Evolutionary conservation across 805 yeast genomes (phyloP), one percentile per base, ranked within the genome.

Genomic region (Osmozyma mogii): DNA sequence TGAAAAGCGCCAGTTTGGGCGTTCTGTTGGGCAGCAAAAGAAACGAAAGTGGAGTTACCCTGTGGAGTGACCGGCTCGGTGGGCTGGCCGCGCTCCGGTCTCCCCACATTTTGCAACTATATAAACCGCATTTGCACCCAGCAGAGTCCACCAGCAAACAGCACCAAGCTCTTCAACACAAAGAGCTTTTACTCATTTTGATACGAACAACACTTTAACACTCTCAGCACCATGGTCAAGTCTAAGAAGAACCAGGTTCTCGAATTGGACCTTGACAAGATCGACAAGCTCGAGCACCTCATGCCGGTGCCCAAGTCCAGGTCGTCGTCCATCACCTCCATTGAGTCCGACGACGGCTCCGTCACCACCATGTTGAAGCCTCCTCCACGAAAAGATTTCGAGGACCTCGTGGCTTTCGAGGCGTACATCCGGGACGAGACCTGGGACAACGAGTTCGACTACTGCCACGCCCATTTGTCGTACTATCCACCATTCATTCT

Each of bases 401-500:
- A 81, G 27, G 78, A 72, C 30, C 55, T 81, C 36, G 62, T 61
- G 12, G 65, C 72, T 11, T 81, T 81, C 47, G 84, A 77, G 47
- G 62, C 66, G 15, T 81, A 63, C 51, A 60, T 81, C 35, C 68
- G 75, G 46, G 83, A 77, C 49, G 88, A 79, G 47, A 72, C 81
- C 3, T 78, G 83, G 70, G 88, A 80, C 52, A 76, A 79, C 38
- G 88, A 81, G 36, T 76, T 70, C 42, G 83, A 75, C 48, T 70
- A 75, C 44, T 58, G 77, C 41, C 81, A 78, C 47, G 82, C 83
- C 21, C 77, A 72, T 38, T 59, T 80, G 36, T 64, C 62, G 29
- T 81, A 81, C 54, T 65, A 73, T 46, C 92, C 92, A 13, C 89
- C 89, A 29, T 81, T 81, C 49, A 71, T 81, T 27, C 41, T 78